Base-by-base conservation (phyloP, 192 early-diverging fungal genomes). In the Geranomyces michiganensis region DNA sequence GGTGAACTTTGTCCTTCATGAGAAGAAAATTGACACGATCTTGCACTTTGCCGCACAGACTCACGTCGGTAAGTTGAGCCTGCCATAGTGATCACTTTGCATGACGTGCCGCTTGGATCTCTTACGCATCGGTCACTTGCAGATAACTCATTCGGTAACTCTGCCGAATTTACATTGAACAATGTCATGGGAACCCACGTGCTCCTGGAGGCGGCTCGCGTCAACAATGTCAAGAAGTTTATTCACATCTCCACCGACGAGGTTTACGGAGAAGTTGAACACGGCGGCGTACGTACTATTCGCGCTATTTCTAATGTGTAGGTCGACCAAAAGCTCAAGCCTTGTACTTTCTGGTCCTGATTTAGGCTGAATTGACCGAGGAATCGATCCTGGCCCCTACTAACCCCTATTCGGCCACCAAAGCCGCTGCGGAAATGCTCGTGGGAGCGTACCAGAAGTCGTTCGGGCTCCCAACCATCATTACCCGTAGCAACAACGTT, bases 181-280 rank as follows among this genome's bases (percentile, higher is more conserved):
- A 93, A 93, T 81, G 87, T 93, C 32, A 74, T 93, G 68, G 92
- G 92, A 44, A 92, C 92, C n/a, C 92, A 93, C 72, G 90, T 91
- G 2, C 73, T 93, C 56, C 84, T 93, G 29, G 91, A 93, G 71
- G 86, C 88, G 19, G 87, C 90, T 13, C 76, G 86, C 45, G 67
- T 72, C 4, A 67, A 84, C 69, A 73, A 72, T 5, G 72, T 90
- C 15, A 80, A 80, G 56, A 72, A 85, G 24, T 92, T 93, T 77
- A 87, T 93, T 66, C 90, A 90, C 78, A 86, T 93, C 26, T 84
- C 81, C 62, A 93, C 92, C 0, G 92, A 93, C 73, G 92, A 93
- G 74, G 92, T 93, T 0, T 93, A 93, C 67, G 92, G 92, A 0
- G 90, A 91, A 73, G 86, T 87, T 1, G 55, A 83, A 71, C 30